phyloP scores from a whole-genome alignment of 2,329 filamentous ascomycete genomes.

The Botryotinia narcissicola region DNA sequence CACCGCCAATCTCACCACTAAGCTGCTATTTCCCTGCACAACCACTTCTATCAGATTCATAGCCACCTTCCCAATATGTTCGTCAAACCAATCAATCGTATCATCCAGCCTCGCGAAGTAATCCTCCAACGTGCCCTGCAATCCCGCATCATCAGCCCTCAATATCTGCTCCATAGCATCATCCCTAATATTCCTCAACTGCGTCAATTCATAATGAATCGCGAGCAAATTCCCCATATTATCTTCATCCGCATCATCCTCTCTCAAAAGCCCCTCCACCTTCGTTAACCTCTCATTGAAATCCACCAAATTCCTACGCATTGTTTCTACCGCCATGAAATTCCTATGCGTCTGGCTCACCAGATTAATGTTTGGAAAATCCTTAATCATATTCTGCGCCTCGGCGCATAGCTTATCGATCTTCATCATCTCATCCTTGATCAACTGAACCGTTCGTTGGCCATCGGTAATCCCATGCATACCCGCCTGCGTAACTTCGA shows the following conservation, averaged over 20 bases:
- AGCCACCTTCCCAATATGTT: constrained; percentile 84
- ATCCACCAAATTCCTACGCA: constrained; percentile 85
- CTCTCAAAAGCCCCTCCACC: constrained; percentile 73
- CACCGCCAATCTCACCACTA: constrained; percentile 87
- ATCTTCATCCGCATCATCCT: constrained; percentile 82
- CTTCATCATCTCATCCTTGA: constrained; percentile 98
- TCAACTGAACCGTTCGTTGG: constrained; percentile 85
- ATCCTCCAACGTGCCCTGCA: constrained; percentile 81
- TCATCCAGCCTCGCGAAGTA: constrained; percentile 86
- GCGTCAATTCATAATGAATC: constrained; percentile 88
- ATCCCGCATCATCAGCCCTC: constrained; percentile 66
- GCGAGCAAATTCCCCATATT: constrained; percentile 89
- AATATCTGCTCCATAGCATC: constrained; percentile 96
- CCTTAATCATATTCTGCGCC: constrained; percentile 94
- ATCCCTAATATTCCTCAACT: constrained; percentile 89
- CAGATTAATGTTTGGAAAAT: constrained; percentile 89
- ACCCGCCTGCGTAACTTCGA: constrained; percentile 90
- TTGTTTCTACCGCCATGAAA: constrained; percentile 88
- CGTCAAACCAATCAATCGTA: constrained; percentile 91
- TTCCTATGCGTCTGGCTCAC: constrained; percentile 95
- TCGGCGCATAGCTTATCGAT: constrained; percentile 97
- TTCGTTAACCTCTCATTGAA: constrained; percentile 76
- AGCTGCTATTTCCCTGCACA: constrained; percentile 78
- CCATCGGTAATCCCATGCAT: constrained; percentile 87
- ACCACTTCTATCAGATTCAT: constrained; percentile 88